A percentile compares a stretch with the other conserved stretches of the same genome.
These are phyloP conservation scores for Halenospora varia DNA, from an alignment of 495 filamentous ascomycete genomes.

Conservation along the genomic window DNA sequence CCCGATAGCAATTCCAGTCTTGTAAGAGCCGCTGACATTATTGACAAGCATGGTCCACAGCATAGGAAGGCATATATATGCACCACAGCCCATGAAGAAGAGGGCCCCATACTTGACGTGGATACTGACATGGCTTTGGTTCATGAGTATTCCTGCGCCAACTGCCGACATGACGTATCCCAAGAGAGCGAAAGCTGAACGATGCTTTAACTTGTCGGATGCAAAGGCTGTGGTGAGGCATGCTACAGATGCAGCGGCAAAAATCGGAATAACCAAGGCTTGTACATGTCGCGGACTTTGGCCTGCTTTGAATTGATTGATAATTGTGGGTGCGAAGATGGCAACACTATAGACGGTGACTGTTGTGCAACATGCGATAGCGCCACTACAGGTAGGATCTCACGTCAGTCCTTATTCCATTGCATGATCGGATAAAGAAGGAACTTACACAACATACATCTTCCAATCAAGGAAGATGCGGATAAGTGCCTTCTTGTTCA, in stretches of 20 bases:
- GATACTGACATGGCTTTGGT: slow-evolving; percentile 22
- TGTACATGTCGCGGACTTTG: slow-evolving; percentile 22
- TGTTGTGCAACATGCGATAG: slow-evolving; percentile 14
- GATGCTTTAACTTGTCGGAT: slow-evolving; percentile 31
- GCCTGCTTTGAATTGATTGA: slow-evolving; percentile 14
- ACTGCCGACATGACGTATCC: slow-evolving; percentile 28
- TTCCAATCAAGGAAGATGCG: slow-evolving; percentile 10
- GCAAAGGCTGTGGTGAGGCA: slow-evolving; percentile 17
- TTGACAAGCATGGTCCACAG: slow-evolving; percentile 18
- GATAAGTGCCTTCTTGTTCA: slow-evolving; percentile 6
- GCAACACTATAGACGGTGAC: slow-evolving; percentile 18
- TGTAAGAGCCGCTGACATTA: slow-evolving; percentile 12
- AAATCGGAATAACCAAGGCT: slow-evolving; percentile 33
- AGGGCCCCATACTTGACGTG: slow-evolving; percentile 12
- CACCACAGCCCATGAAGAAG: slow-evolving; percentile 17
- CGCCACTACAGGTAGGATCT: no score
- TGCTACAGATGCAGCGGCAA: slow-evolving; percentile 22
- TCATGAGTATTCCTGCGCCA: slow-evolving; percentile 32
- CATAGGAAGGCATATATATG: slow-evolving; percentile 14
- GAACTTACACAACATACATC: slow-evolving; percentile 6
- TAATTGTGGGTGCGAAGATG: slow-evolving; percentile 21
- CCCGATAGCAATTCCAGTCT: slow-evolving; percentile 13
- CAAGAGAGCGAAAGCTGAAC: slow-evolving; percentile 30
- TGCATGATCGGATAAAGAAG: neutral
- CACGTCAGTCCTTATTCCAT: no score